Conservation (phyloP, 2,329 filamentous ascomycete genomes). For the Colletotrichum falcatum region DNA sequence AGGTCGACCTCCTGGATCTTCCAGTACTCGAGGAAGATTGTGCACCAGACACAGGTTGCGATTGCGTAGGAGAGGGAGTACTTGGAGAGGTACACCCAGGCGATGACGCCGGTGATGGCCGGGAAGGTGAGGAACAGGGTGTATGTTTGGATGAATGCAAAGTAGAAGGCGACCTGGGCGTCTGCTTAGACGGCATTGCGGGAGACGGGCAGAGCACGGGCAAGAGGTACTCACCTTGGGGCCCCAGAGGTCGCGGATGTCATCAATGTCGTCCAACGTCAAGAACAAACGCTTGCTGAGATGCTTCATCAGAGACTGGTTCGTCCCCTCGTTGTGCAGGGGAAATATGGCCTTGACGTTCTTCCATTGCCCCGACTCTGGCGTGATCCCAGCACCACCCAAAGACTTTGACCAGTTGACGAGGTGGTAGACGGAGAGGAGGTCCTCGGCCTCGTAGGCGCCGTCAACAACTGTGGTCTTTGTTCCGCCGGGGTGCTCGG, state of each 20-base stretch:
- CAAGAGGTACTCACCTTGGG: slow-evolving; percentile 58
- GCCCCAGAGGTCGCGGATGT: slow-evolving; percentile 72
- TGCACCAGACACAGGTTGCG: slow-evolving; percentile 76
- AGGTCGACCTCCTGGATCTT: slow-evolving; percentile 80
- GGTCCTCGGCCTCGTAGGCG: slow-evolving; percentile 71
- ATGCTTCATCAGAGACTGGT: slow-evolving; percentile 67
- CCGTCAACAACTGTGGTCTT: slow-evolving; percentile 64
- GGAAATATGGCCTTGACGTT: slow-evolving; percentile 72
- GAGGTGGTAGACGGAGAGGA: slow-evolving; percentile 78
- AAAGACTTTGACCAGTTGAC: slow-evolving; percentile 68
- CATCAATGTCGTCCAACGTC: slow-evolving; percentile 64
- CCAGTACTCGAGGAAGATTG: slow-evolving; percentile 84
- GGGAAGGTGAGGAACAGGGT: slow-evolving; percentile 78
- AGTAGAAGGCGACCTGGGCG: slow-evolving; percentile 77
- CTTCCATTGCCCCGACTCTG: slow-evolving; percentile 68
- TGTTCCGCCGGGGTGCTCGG: slow-evolving; percentile 70
- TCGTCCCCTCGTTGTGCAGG: slow-evolving; percentile 69
- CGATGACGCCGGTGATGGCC: slow-evolving; percentile 73
- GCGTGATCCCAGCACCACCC: slow-evolving; percentile 73
- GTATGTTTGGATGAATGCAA: slow-evolving; percentile 84
- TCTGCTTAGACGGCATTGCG: slow-evolving; percentile 44
- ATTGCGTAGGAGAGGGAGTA: slow-evolving; percentile 79
- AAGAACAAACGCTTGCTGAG: slow-evolving; percentile 66
- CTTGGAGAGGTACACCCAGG: slow-evolving; percentile 75
- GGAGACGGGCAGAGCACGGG: fast-evolving